Percentiles rank a stretch among this genome's conserved stretches.
These are phyloP conservation scores for Aspergillus sclerotioniger DNA, from an alignment of 495 filamentous ascomycete species.

Conservation along the genomic window DNA sequence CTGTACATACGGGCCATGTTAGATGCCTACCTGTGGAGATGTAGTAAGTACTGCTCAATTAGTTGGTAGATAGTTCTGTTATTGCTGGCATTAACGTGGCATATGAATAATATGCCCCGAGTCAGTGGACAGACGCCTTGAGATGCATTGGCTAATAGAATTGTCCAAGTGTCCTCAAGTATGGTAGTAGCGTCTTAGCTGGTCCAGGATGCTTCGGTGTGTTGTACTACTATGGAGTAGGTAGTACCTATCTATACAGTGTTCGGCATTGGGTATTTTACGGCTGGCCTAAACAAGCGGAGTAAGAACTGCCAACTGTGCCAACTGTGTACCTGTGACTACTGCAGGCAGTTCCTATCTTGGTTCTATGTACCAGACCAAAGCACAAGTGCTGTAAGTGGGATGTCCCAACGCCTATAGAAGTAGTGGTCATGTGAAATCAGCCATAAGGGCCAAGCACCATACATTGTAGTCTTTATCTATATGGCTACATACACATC, in stretches of 20 bases:
- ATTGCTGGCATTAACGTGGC: too few species aligned
- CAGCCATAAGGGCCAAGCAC: too few species aligned
- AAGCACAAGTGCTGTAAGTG: conserved; percentile 17
- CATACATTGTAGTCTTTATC: background rate
- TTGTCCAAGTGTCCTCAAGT: too few species aligned
- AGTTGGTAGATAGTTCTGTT: too few species aligned
- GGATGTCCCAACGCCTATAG: conserved; percentile 14
- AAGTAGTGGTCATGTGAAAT: conserved; percentile 9
- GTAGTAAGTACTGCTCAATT: too few species aligned
- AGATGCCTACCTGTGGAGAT: background rate
- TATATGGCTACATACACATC: background rate
- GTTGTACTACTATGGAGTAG: background rate
- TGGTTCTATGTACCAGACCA: conserved; percentile 15
- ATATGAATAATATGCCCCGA: too few species aligned
- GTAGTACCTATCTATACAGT: background rate
- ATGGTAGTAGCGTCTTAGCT: too few species aligned
- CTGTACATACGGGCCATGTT: too few species aligned
- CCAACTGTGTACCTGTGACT: too few species aligned
- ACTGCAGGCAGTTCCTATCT: conserved; percentile 23
- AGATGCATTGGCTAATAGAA: too few species aligned
- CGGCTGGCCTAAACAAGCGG: background rate
- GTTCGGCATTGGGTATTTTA: background rate
- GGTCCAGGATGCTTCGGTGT: too few species aligned
- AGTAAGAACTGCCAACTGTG: background rate
- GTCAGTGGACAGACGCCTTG: too few species aligned